Base-by-base conservation (phyloP, 768 basidiomycete genomes). In the Cyclocybe cylindracea region DNA sequence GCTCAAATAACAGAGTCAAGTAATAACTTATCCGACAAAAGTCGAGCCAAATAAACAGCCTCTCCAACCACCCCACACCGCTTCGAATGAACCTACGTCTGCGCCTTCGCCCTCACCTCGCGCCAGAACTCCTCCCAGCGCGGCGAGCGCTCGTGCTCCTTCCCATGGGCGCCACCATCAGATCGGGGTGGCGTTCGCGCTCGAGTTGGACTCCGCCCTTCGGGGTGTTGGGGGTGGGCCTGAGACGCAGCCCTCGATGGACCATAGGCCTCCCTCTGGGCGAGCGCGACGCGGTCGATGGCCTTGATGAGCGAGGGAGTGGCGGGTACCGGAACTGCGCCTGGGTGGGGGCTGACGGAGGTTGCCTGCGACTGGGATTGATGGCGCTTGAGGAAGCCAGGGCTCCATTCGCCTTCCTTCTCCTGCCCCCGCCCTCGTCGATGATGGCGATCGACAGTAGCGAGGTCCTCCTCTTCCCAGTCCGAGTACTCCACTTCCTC, bases 221-320 rank as follows among this genome's bases (percentile, higher is more conserved):
- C 46, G 29, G 35, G 44, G 29, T 7, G 35, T 11, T 24, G 24
- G 2, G 24, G 24, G 24, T 5, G 24, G 9, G 14, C 42, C 14
- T n/a, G 35, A 37, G 45, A 16, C 7, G 44, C 36, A 52, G 42
- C 46, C 24, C 46, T 29, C 2, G 54, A 40, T 8, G 40, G 4
- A 11, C 63, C 64, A 51, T 74, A 83, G n/a, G 76, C 81, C 16
- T 77, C 75, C 49, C 69, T 71, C 58, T 86, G 84, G 3, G 85
- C 85, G 11, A 70, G 67, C 9, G 76, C 70, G 45, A 87, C 73
- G 29, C 85, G 76, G 56, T 85, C 80, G n/a, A 87, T 66, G 1
- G 85, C 86, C 35, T 75, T 75, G 52, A 86, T 79, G 32, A 86
- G 71, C 2, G 85, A 86, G 0, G 85, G 85, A 2, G 86, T 87